A percentile compares a stretch with the other conserved stretches of the same genome.
Evolutionary conservation across 1,139 yeast species (phyloP).

Genomic region (Nadsonia starkeyi-henricii): DNA sequence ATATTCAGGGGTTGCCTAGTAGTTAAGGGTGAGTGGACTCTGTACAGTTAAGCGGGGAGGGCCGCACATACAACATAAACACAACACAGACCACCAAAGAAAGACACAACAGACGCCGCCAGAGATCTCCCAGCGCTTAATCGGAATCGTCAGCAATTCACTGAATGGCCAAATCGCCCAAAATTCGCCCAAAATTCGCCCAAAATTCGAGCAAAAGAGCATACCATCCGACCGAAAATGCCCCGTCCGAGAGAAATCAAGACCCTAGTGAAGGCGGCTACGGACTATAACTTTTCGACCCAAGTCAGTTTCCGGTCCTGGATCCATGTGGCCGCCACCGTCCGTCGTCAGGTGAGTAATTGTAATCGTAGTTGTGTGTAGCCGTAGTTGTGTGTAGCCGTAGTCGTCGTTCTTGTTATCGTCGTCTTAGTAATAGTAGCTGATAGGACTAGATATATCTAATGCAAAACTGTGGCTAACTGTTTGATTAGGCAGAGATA

Average conservation of each 20-base stretch:
- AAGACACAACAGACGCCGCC: too few species aligned
- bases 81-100: too few species aligned
- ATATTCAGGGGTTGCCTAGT: too few species aligned
- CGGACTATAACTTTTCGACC: constrained; percentile 30
- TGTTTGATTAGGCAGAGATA: constrained; percentile 27
- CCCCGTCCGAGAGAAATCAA: constrained; percentile 15
- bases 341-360: constrained; percentile 16
- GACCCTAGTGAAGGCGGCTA: constrained; percentile 30
- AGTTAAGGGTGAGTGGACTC: too few species aligned
- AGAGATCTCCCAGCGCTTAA: too few species aligned
- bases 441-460: neutral
- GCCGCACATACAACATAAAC: too few species aligned
- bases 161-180: neutral
- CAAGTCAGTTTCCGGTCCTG: constrained; percentile 31
- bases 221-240: neutral
- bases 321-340: constrained; percentile 30
- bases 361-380: constrained; percentile 2
- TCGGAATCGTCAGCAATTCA: too few species aligned
- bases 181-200: too few species aligned
- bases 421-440: too few species aligned
- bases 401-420: too few species aligned
- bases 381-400: too few species aligned
- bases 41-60: too few species aligned
- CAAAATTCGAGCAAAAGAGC: neutral
- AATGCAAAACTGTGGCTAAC: constrained; percentile 2